These are phyloP conservation scores for Naematelia aurantialba DNA, from an alignment of 768 basidiomycete species.

Conservation along the genomic window DNA sequence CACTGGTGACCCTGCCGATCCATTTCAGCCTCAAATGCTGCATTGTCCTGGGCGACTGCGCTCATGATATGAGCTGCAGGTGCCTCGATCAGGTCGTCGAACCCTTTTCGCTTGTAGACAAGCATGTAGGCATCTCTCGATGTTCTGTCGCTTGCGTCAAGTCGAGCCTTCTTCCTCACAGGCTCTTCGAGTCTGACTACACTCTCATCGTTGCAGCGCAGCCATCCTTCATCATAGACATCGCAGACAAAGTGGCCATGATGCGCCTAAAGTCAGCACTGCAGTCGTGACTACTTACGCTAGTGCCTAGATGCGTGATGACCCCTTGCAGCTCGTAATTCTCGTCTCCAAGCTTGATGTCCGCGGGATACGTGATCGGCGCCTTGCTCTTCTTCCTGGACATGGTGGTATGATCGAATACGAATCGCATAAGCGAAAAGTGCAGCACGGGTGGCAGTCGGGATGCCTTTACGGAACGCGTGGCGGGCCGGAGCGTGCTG, in stretches of 20 bases:
- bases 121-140: conserved; percentile 95
- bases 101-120: conserved; percentile 65
- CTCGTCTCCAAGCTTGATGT: conserved; percentile 62
- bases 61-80: conserved; percentile 15
- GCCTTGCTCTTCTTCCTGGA: conserved; percentile 85
- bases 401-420: conserved; percentile 72
- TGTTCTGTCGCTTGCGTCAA: conserved; percentile 11
- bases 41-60: conserved; percentile 13
- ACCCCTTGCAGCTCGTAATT: conserved; percentile 82
- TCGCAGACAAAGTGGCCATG: conserved; percentile 47
- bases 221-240: conserved; percentile 60
- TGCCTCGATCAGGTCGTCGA: background rate
- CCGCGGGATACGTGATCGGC: conserved; percentile 68
- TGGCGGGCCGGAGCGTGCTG: conserved; percentile 69
- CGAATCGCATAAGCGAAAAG: conserved; percentile 88
- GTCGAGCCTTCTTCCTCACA: conserved; percentile 17
- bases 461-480: conserved; percentile 66
- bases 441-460: conserved; percentile 79
- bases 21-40: background rate
- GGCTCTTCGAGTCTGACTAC: conserved; percentile 61
- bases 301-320: conserved; percentile 82
- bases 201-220: conserved; percentile 84
- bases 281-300: conserved; percentile 66
- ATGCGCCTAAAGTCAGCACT: conserved; percentile 66
- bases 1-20: conserved; percentile 14